A percentile compares a stretch with the other conserved stretches of the same genome.
Evolutionary conservation across 106 monocot genomes (phyloP).

Genomic region (Platanthera guangdongensis): DNA sequence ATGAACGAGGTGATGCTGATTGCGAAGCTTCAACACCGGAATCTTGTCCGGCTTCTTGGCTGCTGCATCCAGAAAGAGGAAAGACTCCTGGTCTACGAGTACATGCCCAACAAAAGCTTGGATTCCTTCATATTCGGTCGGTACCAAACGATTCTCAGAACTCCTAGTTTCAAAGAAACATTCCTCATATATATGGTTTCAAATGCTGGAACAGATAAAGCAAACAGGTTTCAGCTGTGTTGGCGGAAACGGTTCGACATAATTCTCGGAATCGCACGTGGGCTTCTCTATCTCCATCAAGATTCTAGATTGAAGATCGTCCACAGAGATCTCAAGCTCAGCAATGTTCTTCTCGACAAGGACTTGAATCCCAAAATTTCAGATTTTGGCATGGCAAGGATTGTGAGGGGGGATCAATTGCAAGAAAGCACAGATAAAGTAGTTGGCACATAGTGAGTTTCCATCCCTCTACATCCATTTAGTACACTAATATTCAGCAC

Average conservation of each 20-base stretch:
- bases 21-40: slow-evolving; percentile 25
- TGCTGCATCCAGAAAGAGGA: slow-evolving; percentile 21
- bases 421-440: slow-evolving; percentile 18
- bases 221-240: slow-evolving; percentile 3
- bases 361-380: slow-evolving; percentile 36
- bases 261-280: slow-evolving; percentile 33
- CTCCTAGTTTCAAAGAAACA: background rate
- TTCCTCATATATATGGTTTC: too few species aligned
- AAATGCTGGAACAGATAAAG: too few species aligned
- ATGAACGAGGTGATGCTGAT: slow-evolving; percentile 25
- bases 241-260: slow-evolving; percentile 27
- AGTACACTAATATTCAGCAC: background rate
- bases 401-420: slow-evolving; percentile 20
- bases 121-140: slow-evolving; percentile 19
- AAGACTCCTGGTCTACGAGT: slow-evolving; percentile 22
- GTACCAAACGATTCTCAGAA: background rate
- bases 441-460: slow-evolving; percentile 33
- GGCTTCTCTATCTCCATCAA: slow-evolving; percentile 32
- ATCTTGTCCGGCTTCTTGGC: slow-evolving; percentile 22
- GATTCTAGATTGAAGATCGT: slow-evolving; percentile 27
- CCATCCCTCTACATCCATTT: background rate
- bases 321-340: slow-evolving; percentile 25
- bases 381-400: slow-evolving; percentile 33
- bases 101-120: slow-evolving; percentile 24
- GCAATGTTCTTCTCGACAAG: slow-evolving; percentile 29